These are phyloP conservation scores for Penicillium subrubescens DNA, from an alignment of 495 filamentous ascomycete genomes.

Conservation along the genomic window DNA sequence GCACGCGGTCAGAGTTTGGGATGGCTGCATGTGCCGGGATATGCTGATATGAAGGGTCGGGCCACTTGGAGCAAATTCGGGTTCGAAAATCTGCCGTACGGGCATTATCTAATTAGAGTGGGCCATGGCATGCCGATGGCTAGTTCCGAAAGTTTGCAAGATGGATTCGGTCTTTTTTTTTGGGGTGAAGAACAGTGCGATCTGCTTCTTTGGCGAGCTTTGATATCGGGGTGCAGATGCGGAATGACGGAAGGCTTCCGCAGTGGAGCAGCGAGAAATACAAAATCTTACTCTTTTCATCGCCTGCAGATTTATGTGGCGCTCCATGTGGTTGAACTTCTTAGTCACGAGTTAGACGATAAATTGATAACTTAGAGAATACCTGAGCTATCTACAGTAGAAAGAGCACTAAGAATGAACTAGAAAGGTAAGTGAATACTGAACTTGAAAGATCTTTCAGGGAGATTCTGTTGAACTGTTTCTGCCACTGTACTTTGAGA, in stretches of 20 bases:
- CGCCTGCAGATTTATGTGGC: not conserved
- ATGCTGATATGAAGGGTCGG: not conserved
- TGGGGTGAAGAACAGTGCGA: not conserved
- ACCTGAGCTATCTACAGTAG: too few species aligned
- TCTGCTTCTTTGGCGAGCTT: not conserved
- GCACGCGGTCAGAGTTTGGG: not conserved
- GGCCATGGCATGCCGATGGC: not conserved
- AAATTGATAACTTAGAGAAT: too few species aligned
- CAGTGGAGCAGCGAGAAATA: too few species aligned
- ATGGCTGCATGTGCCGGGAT: not conserved
- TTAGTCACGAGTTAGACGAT: not conserved
- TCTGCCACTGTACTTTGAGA: not conserved
- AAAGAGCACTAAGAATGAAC: too few species aligned
- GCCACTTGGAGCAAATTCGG: not conserved
- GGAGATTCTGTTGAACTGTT: too few species aligned
- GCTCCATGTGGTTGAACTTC: not conserved
- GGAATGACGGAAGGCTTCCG: not conserved
- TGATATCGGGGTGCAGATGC: not conserved
- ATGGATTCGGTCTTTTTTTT: not conserved
- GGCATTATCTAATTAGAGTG: not conserved
- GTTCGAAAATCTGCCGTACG: not conserved
- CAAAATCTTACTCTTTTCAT: too few species aligned
- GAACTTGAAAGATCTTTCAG: too few species aligned
- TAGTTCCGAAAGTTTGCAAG: not conserved
- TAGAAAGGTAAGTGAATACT: too few species aligned